Evolutionary conservation across 2,329 filamentous ascomycete genomes (phyloP).

Genomic region (Colletotrichum lentis): DNA sequence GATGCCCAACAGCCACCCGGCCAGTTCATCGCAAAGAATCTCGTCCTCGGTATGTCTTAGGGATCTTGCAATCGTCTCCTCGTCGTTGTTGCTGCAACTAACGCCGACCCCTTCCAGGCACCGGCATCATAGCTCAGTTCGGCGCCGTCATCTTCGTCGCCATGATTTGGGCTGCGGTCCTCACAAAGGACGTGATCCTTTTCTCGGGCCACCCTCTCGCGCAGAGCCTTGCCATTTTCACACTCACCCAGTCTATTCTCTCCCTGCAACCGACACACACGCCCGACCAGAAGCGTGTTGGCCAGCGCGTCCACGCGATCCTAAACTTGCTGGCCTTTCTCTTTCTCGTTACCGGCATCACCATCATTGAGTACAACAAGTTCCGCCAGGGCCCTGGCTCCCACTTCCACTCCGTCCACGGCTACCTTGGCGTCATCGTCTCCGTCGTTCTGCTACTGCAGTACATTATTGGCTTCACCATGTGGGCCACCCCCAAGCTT

Average conservation of each 20-base stretch:
- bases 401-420: constrained; percentile 85
- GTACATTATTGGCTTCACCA: constrained; percentile 80
- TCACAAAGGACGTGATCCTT: constrained; percentile 75
- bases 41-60: constrained; percentile 71
- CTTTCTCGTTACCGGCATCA: constrained; percentile 69
- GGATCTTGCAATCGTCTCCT: constrained; percentile 55
- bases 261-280: constrained; percentile 88
- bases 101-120: constrained; percentile 63
- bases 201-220: constrained; percentile 90
- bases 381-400: constrained; percentile 63
- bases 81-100: neutral
- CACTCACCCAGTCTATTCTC: constrained; percentile 81
- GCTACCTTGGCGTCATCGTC: constrained; percentile 80
- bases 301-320: constrained; percentile 69
- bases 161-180: constrained; percentile 80
- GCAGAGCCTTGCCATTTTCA: constrained; percentile 71
- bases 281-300: constrained; percentile 72
- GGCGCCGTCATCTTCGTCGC: constrained; percentile 78
- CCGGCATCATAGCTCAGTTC: constrained; percentile 79
- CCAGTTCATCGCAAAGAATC: constrained; percentile 72
- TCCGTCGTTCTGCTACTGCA: constrained; percentile 76
- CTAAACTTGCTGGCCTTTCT: constrained; percentile 73
- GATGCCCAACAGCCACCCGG: constrained; percentile 76
- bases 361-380: constrained; percentile 87
- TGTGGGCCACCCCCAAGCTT: constrained; percentile 77